Conservation (phyloP, 2,329 filamentous ascomycete genomes). For the Neonectria hederae region DNA sequence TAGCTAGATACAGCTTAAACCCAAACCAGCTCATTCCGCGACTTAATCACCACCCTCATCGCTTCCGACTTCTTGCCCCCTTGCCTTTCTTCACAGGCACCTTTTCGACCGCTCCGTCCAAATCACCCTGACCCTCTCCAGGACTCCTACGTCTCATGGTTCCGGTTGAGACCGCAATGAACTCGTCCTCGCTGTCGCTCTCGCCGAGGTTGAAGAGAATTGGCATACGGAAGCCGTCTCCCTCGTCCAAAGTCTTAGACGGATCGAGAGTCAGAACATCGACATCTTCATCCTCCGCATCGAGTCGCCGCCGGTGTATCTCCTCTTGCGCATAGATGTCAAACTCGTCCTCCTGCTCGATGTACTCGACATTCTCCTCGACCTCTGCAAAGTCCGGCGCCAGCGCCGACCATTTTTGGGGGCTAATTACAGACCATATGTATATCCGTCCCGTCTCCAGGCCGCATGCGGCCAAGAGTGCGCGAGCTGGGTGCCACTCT, state of each 20-base stretch:
- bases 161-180: constrained; percentile 73
- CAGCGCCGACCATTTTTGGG: constrained; percentile 96
- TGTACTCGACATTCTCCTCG: constrained; percentile 97
- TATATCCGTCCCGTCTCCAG: constrained; percentile 93
- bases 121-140: constrained; percentile 73
- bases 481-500: constrained; percentile 93
- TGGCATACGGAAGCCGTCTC: constrained; percentile 84
- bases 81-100: constrained; percentile 52
- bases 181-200: constrained; percentile 95
- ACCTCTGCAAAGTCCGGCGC: constrained; percentile 98
- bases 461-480: constrained; percentile 89
- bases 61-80: constrained; percentile 53
- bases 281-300: constrained; percentile 92
- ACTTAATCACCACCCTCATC: constrained; percentile 23
- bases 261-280: constrained; percentile 85
- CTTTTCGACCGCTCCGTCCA: constrained; percentile 60
- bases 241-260: constrained; percentile 67
- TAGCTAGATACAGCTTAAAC: constrained; percentile 27
- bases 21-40: constrained; percentile 3
- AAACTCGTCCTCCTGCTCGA: constrained; percentile 96
- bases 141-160: constrained; percentile 90
- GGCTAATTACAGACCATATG: constrained; percentile 94
- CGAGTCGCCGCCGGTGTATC: constrained; percentile 87
- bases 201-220: constrained; percentile 92
- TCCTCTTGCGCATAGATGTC: constrained; percentile 97